Evolutionary conservation across 208 protist species (phyloP).

Genomic region (Endotrypanum monterogeii): DNA sequence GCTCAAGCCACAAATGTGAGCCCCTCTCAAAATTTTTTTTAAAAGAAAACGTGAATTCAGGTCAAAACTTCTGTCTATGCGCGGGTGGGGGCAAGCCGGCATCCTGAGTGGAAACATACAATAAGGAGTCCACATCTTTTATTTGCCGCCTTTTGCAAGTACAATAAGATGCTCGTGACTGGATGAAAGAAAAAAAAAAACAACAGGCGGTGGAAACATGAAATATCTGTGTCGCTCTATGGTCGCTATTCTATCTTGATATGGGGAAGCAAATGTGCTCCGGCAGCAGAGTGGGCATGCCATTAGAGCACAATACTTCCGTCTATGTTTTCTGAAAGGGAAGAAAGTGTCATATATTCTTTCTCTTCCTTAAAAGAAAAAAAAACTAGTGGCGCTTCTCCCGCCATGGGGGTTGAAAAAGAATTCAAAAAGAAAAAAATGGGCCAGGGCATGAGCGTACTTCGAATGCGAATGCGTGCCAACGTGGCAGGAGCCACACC

Average conservation of each 20-base stretch:
- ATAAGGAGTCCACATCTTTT: not conserved
- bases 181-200: not conserved
- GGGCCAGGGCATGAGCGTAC: not conserved
- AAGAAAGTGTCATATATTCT: no score
- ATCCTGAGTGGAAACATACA: not conserved
- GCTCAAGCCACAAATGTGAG: not conserved
- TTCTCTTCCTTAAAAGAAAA: no score
- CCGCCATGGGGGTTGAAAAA: no score
- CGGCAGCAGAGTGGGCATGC: not conserved
- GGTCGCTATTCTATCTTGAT: not conserved
- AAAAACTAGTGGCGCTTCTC: not conserved
- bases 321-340: not conserved
- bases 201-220: no score
- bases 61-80: not conserved
- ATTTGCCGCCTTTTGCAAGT: not conserved
- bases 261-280: not conserved
- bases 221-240: not conserved
- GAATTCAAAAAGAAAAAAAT: not conserved
- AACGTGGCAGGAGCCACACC: not conserved
- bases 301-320: not conserved
- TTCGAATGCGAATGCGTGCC: not conserved
- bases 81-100: not conserved
- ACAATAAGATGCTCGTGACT: not conserved
- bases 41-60: not conserved
- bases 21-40: not conserved